phyloP scores from a whole-genome alignment of 169 alveolate species.

The Cryptosporidium baileyi region DNA sequence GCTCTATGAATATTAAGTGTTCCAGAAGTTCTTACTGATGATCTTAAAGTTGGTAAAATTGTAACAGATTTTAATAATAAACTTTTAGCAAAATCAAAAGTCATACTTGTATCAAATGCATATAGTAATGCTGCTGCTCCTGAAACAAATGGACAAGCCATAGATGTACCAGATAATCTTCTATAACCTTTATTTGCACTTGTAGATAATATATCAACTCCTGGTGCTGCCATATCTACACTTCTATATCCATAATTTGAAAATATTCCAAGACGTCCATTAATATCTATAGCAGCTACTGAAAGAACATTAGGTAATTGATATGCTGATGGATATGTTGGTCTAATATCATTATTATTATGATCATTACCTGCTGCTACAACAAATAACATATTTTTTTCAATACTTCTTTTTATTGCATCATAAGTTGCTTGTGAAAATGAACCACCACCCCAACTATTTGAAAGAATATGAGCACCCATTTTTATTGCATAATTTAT shows the following conservation, averaged over 20 bases:
- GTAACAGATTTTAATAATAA: slow-evolving; percentile 42
- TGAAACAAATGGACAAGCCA: slow-evolving; percentile 79
- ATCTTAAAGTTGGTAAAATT: background rate
- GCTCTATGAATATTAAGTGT: slow-evolving; percentile 50
- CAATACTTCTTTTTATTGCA: slow-evolving; percentile 74
- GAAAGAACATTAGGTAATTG: slow-evolving; percentile 66
- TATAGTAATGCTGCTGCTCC: slow-evolving; percentile 71
- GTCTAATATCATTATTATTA: slow-evolving; percentile 72
- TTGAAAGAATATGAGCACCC: slow-evolving; percentile 77
- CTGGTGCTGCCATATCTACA: slow-evolving; percentile 79
- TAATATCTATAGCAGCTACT: slow-evolving; percentile 73
- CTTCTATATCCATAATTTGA: slow-evolving; percentile 74
- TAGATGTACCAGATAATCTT: slow-evolving; percentile 74
- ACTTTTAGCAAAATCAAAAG: slow-evolving; percentile 52
- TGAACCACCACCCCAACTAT: slow-evolving; percentile 82
- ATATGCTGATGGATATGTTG: slow-evolving; percentile 72
- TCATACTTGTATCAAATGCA: slow-evolving; percentile 46
- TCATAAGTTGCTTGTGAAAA: slow-evolving; percentile 75
- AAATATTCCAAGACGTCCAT: slow-evolving; percentile 74
- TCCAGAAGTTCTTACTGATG: slow-evolving; percentile 54
- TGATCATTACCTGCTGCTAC: slow-evolving; percentile 80
- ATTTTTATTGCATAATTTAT: slow-evolving; percentile 74
- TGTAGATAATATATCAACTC: slow-evolving; percentile 75
- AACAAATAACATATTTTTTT: slow-evolving; percentile 74
- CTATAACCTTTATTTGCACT: slow-evolving; percentile 64